Base-by-base conservation (phyloP, 2,329 filamentous ascomycete species). In the Beauveria australis region DNA sequence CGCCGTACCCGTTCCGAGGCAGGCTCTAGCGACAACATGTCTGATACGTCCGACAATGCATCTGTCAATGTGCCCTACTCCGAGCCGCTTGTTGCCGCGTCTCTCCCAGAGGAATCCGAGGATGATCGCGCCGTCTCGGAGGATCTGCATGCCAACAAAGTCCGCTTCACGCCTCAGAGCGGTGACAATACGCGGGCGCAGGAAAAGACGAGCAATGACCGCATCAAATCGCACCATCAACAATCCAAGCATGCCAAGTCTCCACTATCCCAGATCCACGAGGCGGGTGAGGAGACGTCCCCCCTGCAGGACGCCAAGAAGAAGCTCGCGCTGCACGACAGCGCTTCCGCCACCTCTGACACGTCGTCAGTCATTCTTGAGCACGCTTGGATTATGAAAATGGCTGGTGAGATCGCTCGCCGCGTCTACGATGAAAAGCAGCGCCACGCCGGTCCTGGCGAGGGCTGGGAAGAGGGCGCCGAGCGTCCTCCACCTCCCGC, bases 351-450 rank as follows among this genome's bases (percentile, higher is more conserved):
- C 24, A 65, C 65, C 58, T 80, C 79, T 1, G 81, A 83, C 37
- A 78, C 76, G 5, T 79, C 81, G 14, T 82, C 82, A 0, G 79
- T 81, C 30, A 89, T 91, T 53, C 77, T 91, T 28, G 89, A 92
- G 71, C 88, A 91, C 72, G 90, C 89, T 3, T 94, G 90, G 89
- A 89, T 94, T 75, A 86, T 88, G 77, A 94, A 96, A 78, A 94
- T 99, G 84, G 92, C 93, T 5, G 88, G 87, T 64, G 94, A 97
- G 73, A 93, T 97, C 67, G 91, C 92, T 41, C 81, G 87, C 55
- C 88, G 91, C 60, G 91, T 96, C 65, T 90, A 93, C 66, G 90
- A 96, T 66, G 90, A 96, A 75, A 94, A 96, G 75, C 78, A 80
- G 59, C 77, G 79, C 41, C 78, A 81, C 58, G 75, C 77, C 28